Conservation (phyloP, 1,139 yeast genomes). For the Candida sp. region DNA sequence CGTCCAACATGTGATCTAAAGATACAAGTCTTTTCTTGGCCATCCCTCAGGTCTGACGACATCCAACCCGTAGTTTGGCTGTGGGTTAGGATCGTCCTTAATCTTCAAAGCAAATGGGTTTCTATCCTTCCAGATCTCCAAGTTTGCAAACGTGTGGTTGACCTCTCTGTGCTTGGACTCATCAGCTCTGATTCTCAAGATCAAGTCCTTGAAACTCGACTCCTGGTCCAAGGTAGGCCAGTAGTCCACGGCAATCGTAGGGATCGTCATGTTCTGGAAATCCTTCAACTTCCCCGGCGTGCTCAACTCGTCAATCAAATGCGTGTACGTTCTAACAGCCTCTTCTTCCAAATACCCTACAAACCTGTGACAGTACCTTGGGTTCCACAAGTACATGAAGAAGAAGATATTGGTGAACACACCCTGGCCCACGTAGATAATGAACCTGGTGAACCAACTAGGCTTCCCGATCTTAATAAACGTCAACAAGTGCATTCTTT, state of each 20-base stretch:
- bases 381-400: slow-evolving; percentile 59
- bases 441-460: slow-evolving; percentile 56
- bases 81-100: slow-evolving; percentile 42
- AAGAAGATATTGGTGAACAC: slow-evolving; percentile 72
- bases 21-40: slow-evolving; percentile 57
- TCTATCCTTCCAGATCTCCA: slow-evolving; percentile 56
- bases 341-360: slow-evolving; percentile 85
- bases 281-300: slow-evolving; percentile 55
- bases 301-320: slow-evolving; percentile 57
- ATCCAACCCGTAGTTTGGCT: slow-evolving; percentile 59
- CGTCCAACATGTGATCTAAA: slow-evolving; percentile 3
- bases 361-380: slow-evolving; percentile 73
- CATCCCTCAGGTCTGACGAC: slow-evolving; percentile 59
- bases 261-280: slow-evolving; percentile 48
- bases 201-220: slow-evolving; percentile 62
- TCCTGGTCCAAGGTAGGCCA: slow-evolving; percentile 58
- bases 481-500: slow-evolving; percentile 77
- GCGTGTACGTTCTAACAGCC: slow-evolving; percentile 74
- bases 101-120: slow-evolving; percentile 69
- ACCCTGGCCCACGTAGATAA: slow-evolving; percentile 73
- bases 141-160: slow-evolving; percentile 75
- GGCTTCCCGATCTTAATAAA: slow-evolving; percentile 72
- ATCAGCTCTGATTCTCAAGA: slow-evolving; percentile 61
- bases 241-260: slow-evolving; percentile 64
- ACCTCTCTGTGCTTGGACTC: slow-evolving; percentile 82